A percentile compares a stretch with the other conserved stretches of the same genome.
These are phyloP conservation scores for Luvunga scandens DNA, from an alignment of 345 rosid genomes.

Conservation along the genomic window DNA sequence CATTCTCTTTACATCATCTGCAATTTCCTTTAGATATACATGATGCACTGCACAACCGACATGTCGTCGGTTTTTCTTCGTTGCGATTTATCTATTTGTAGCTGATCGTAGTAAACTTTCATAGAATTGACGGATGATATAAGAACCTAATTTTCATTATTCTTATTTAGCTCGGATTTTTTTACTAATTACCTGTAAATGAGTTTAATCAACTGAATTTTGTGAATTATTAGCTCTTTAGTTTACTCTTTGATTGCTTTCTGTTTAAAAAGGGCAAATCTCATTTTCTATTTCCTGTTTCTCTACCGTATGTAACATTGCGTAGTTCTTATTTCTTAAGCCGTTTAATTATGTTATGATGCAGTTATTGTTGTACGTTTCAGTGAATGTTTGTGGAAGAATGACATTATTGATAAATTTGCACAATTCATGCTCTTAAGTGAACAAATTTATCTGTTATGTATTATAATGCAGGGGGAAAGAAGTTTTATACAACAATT, in stretches of 20 bases:
- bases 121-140: neutral
- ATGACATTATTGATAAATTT: neutral
- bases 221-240: neutral
- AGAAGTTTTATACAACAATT: constrained; percentile 71
- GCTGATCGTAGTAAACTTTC: neutral
- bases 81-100: neutral
- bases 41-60: neutral
- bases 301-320: neutral
- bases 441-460: neutral
- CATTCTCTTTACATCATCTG: neutral
- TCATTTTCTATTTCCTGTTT: neutral
- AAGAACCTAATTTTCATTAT: neutral
- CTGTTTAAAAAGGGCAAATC: neutral
- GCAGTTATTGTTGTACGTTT: neutral
- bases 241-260: constrained; percentile 1
- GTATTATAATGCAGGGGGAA: constrained; percentile 58
- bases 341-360: neutral
- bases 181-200: neutral
- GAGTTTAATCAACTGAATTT: constrained; percentile 1
- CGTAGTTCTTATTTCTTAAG: neutral
- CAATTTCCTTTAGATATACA: neutral
- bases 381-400: neutral
- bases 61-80: neutral
- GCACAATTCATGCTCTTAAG: neutral
- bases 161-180: constrained; percentile 4